Base-by-base conservation (phyloP, 2,329 filamentous ascomycete genomes). In the Graphilbum fragrans region DNA sequence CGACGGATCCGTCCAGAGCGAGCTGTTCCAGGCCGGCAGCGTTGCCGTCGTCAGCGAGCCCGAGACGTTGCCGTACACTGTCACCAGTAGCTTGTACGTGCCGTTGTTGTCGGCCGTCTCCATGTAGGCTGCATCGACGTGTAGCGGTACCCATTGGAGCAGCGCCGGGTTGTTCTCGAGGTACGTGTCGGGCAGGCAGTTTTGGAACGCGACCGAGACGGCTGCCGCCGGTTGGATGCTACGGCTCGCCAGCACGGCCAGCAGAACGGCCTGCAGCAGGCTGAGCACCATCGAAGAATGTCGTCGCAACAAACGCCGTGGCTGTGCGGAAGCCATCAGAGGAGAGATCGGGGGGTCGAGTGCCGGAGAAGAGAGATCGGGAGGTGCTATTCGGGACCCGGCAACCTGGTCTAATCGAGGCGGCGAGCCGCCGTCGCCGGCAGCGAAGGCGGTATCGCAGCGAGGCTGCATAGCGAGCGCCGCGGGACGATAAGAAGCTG, bases 41-140 rank as follows among this genome's bases (percentile, higher is more conserved):
- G 60, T 45, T n/a, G 66, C 63, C 12, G 62, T 55, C 3, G 68
- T 67, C 35, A 72, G 69, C 39, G 80, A 76, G 37, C 92, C 92
- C 9, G 81, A 84, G 23, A 96, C 86, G 60, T 96, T 95, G 39
- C 88, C 90, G 66, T 86, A 96, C 37, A 94, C 73, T 2, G 79
- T 92, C 42, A 95, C 66, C 47, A 74, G 77, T 38, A 98, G 68
- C 33, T 70, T 74, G 55, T 88, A 77, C 39, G 64, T 69, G 5
- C 72, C 58, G 47, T 72, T 63, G 8, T 14, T 10, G 5, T 9
- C 29, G 5, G 29, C 29, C 29, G 29, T 16, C 14, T 64, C 63
- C 14, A 65, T 58, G 52, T 86, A 94, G 18, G 65, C 63, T 43
- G 85, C 90, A 52, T 84, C 78, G 43, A 92, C 74, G 50, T 74